These are phyloP conservation scores for Coffea canephora DNA, from an alignment of 257 asterid species.

Conservation along the genomic window DNA sequence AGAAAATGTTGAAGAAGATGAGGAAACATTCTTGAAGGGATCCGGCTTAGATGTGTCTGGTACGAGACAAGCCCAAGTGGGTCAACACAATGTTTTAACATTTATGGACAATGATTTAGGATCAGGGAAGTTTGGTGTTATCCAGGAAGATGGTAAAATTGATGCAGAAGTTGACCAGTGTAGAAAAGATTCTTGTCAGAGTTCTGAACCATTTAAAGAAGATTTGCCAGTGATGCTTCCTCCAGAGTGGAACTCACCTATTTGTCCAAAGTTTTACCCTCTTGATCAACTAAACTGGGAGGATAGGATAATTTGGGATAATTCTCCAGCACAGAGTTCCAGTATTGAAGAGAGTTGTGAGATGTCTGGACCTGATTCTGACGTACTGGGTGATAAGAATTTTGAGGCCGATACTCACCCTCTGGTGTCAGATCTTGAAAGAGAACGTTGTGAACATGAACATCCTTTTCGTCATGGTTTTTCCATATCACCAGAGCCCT, in stretches of 20 bases:
- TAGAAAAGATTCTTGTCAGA: slow-evolving; percentile 53
- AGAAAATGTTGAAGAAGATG: slow-evolving; percentile 87
- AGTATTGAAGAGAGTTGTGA: slow-evolving; percentile 70
- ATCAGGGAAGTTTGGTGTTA: slow-evolving; percentile 35
- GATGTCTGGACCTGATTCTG: slow-evolving; percentile 84
- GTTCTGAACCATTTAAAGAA: slow-evolving; percentile 69
- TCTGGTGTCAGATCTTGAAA: slow-evolving; percentile 34
- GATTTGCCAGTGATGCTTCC: slow-evolving; percentile 33
- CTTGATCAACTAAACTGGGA: slow-evolving; percentile 98
- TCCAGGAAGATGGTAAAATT: slow-evolving; percentile 38
- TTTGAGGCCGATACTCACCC: slow-evolving; percentile 32
- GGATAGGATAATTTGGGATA: slow-evolving; percentile 83
- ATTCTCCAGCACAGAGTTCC: slow-evolving; percentile 56
- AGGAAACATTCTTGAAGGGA: slow-evolving; percentile 64
- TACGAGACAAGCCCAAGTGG: slow-evolving; percentile 39
- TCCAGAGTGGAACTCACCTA: slow-evolving; percentile 41
- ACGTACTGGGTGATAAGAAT: slow-evolving; percentile 45
- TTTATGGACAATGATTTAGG: slow-evolving; percentile 43
- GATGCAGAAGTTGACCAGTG: slow-evolving; percentile 32
- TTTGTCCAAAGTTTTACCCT: slow-evolving; percentile 55
- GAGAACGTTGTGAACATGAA: slow-evolving; percentile 40
- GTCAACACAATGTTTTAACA: slow-evolving; percentile 33
- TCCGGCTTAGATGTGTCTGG: slow-evolving; percentile 62
- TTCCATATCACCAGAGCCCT: slow-evolving; percentile 60
- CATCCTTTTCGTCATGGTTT: slow-evolving; percentile 35